Conservation (phyloP, 2,329 filamentous ascomycete genomes). For the Chalaropsis thielavioides region DNA sequence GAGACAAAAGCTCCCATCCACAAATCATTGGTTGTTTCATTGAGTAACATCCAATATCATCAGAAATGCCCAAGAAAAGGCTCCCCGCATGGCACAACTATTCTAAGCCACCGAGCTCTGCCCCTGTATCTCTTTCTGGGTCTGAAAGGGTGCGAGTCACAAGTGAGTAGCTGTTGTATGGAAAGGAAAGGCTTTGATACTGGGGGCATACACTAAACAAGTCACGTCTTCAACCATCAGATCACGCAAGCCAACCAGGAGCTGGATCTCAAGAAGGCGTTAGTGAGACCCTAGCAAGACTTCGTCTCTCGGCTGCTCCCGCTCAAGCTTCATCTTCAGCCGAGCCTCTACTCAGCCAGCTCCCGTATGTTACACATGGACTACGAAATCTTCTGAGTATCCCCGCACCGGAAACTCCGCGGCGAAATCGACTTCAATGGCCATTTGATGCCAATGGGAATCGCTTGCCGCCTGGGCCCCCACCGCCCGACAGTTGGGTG, state of each 20-base stretch:
- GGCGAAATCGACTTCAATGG: not conserved
- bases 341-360: not conserved
- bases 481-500: not conserved
- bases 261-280: not conserved
- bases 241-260: not conserved
- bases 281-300: not conserved
- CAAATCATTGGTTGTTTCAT: too few relatives aligned
- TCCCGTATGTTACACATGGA: not conserved
- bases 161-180: not conserved
- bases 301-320: not conserved
- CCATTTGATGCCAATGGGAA: not conserved
- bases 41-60: too few relatives aligned
- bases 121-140: not conserved
- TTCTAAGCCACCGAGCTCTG: slow-evolving; percentile 8
- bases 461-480: not conserved
- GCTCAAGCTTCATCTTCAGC: not conserved
- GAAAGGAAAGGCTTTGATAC: not conserved
- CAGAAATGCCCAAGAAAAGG: slow-evolving; percentile 2
- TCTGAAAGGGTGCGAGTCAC: not conserved
- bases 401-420: not conserved
- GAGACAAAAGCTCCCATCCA: too few relatives aligned
- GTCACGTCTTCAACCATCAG: not conserved
- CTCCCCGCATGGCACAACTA: slow-evolving; percentile 5
- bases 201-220: not conserved
- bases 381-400: not conserved